phyloP scores from a whole-genome alignment of 1,139 yeast species.

The Pneumocystis wakefieldiae region DNA sequence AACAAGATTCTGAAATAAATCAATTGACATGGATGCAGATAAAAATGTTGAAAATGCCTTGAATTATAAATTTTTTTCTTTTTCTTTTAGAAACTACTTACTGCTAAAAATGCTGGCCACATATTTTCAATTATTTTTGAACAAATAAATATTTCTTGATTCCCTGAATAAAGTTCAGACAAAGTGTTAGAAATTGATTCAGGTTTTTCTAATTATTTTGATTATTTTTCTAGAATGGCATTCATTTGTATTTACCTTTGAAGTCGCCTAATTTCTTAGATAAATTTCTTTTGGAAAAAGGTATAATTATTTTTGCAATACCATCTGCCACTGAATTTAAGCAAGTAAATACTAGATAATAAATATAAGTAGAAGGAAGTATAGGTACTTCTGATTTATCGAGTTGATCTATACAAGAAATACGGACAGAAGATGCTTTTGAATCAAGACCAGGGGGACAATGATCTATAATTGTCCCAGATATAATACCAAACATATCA shows the following conservation, averaged over 20 bases:
- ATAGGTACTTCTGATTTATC: constrained; percentile 62
- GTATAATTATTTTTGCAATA: constrained; percentile 12
- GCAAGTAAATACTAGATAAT: constrained; percentile 43
- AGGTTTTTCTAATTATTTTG: not conserved
- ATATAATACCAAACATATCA: constrained; percentile 10
- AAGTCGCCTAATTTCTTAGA: constrained; percentile 4
- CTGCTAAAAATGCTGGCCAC: constrained; percentile 33
- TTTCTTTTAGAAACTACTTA: not conserved
- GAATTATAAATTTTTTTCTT: not conserved
- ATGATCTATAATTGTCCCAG: constrained; percentile 3
- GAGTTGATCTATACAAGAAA: constrained; percentile 52
- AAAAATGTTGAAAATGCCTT: constrained; percentile 37
- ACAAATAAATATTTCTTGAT: constrained; percentile 13
- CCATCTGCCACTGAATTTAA: constrained; percentile 52
- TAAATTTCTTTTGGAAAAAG: constrained; percentile 10
- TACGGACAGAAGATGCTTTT: constrained; percentile 31
- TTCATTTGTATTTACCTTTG: not conserved
- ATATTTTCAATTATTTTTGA: constrained; percentile 31
- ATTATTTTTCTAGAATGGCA: not conserved
- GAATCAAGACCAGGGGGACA: constrained; percentile 16
- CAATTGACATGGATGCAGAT: constrained; percentile 53
- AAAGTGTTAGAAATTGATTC: constrained; percentile 1
- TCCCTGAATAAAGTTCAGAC: constrained; percentile 9
- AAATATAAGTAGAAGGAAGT: constrained; percentile 47
- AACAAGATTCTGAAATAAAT: constrained; percentile 44